A percentile compares a stretch with the other conserved stretches of the same genome.
Evolutionary conservation across 768 basidiomycete species (phyloP).

Genomic region (Trametes maxima): DNA sequence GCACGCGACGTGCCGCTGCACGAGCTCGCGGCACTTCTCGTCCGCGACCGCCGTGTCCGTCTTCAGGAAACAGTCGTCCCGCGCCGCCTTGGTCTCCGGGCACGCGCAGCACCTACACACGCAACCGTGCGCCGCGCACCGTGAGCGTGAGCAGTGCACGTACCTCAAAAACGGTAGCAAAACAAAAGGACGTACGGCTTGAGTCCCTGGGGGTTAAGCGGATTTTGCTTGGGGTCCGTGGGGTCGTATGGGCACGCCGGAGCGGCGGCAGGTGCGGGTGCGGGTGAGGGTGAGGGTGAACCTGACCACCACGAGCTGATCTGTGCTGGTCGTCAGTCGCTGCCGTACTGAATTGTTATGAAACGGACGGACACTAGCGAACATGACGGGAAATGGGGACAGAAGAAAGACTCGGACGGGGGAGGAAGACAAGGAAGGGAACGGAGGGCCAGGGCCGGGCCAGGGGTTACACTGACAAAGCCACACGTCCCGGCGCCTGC

Average conservation of each 20-base stretch:
- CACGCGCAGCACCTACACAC: slow-evolving; percentile 88
- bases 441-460: no score
- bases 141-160: not conserved
- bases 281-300: slow-evolving; percentile 16
- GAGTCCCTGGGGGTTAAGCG: slow-evolving; percentile 89
- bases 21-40: slow-evolving; percentile 78
- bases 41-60: slow-evolving; percentile 64
- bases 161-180: not conserved
- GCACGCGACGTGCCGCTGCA: slow-evolving; percentile 83
- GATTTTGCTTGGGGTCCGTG: slow-evolving; percentile 80
- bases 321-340: slow-evolving; percentile 10
- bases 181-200: slow-evolving; percentile 88
- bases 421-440: not conserved
- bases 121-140: not conserved
- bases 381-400: not conserved
- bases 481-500: no score
- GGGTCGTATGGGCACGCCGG: slow-evolving; percentile 53
- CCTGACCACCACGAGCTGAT: slow-evolving; percentile 31
- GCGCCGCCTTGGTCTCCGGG: slow-evolving; percentile 86
- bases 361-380: not conserved
- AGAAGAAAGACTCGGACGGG: not conserved
- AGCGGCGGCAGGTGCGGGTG: slow-evolving; percentile 10
- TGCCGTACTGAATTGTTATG: no score
- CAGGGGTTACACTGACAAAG: no score
- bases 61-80: slow-evolving; percentile 93